Conservation (phyloP, 129 eudicot genomes). For the Helichrysum umbraculigerum region DNA sequence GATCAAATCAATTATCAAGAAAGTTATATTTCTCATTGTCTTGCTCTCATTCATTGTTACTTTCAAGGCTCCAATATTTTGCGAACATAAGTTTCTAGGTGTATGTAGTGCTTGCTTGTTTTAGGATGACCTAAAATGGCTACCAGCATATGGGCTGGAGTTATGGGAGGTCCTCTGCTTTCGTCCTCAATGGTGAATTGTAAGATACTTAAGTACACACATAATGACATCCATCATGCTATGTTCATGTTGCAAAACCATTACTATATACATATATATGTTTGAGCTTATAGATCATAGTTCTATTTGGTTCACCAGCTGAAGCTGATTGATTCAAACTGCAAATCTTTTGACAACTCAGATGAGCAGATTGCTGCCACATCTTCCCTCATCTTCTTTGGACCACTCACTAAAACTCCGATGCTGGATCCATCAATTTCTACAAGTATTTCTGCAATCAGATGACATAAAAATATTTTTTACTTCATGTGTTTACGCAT, state of each 20-base stretch:
- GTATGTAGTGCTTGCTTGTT: background rate
- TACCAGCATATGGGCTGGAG: constrained; percentile 20
- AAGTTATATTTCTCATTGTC: constrained; percentile 1
- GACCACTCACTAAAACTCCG: constrained; percentile 65
- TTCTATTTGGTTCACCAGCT: constrained; percentile 46
- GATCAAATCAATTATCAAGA: constrained; percentile 14
- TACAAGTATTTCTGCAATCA: constrained; percentile 44
- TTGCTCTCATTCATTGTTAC: background rate
- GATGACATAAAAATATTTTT: background rate
- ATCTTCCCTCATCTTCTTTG: constrained; percentile 60
- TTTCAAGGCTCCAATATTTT: background rate
- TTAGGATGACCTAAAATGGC: background rate
- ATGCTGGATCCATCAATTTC: constrained; percentile 47
- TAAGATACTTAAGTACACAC: constrained; percentile 9
- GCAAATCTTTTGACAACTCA: constrained; percentile 38
- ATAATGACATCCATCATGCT: constrained; percentile 6
- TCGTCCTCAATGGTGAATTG: background rate
- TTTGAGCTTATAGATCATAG: background rate
- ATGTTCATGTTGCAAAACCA: constrained; percentile 2
- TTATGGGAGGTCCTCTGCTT: background rate
- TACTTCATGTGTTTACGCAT: background rate
- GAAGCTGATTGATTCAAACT: constrained; percentile 66
- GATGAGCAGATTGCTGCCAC: constrained; percentile 70
- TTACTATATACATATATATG: background rate
- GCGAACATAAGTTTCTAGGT: background rate